Percentiles rank a stretch among this genome's conserved stretches.
Conservation (phyloP, 1,284 basidiomycete species). For the Ustilago crameri region DNA sequence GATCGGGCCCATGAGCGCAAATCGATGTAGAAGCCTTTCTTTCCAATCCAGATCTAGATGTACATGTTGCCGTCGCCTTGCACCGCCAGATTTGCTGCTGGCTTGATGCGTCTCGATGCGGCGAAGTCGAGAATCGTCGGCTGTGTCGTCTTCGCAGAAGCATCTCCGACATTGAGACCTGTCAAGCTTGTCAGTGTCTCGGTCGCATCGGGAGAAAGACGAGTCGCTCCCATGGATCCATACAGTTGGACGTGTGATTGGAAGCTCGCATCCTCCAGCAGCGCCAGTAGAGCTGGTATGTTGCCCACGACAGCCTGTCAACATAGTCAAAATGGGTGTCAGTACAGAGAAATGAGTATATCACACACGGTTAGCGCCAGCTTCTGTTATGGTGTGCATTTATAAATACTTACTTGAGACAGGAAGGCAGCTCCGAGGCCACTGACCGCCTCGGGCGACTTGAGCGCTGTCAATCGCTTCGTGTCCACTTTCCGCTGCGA, state of each 20-base stretch:
- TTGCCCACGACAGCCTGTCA: constrained; percentile 21
- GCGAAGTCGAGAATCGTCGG: constrained; percentile 30
- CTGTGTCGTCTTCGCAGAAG: not conserved
- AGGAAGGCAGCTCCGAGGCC: constrained; percentile 39
- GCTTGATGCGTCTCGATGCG: constrained; percentile 20
- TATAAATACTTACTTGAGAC: constrained; percentile 16
- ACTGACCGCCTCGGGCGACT: constrained; percentile 28
- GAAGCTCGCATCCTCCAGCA: constrained; percentile 42
- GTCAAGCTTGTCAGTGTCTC: constrained; percentile 15
- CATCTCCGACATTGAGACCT: constrained; percentile 1
- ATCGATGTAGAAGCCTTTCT: too few species aligned
- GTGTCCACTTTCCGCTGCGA: constrained; percentile 8
- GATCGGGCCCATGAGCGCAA: not conserved
- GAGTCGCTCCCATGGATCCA: constrained; percentile 20
- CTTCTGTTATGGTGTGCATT: not conserved
- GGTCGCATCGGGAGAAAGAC: constrained; percentile 8
- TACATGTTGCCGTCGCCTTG: constrained; percentile 52
- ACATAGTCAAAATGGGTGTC: not conserved
- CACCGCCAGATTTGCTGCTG: constrained; percentile 26
- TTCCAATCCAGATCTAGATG: constrained; percentile 18
- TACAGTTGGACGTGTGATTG: constrained; percentile 42
- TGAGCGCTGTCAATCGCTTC: constrained; percentile 18
- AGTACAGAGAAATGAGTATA: too few species aligned
- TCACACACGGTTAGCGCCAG: too few species aligned
- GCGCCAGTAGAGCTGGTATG: constrained; percentile 17